Percentiles rank a stretch among this genome's conserved stretches.
phyloP scores from a whole-genome alignment of 345 rosid species.

The Rhizophora mangle region DNA sequence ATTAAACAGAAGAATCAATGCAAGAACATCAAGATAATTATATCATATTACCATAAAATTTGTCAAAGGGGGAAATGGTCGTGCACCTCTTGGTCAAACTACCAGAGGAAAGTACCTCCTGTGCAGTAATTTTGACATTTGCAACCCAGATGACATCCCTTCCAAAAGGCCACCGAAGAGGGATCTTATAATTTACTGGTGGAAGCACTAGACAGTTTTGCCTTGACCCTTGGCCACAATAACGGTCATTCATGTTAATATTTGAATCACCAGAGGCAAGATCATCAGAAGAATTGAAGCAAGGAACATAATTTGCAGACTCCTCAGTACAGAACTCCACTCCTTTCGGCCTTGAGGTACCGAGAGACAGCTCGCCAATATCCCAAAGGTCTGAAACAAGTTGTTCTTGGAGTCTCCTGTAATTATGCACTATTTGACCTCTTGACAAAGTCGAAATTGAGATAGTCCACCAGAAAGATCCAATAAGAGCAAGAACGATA shows the following conservation, averaged over 20 bases:
- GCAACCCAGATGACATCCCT: slow-evolving; percentile 87
- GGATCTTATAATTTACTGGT: slow-evolving; percentile 70
- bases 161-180: slow-evolving; percentile 97
- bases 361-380: slow-evolving; percentile 83
- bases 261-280: slow-evolving; percentile 49
- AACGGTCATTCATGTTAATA: slow-evolving; percentile 59
- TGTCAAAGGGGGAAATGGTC: neutral
- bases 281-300: slow-evolving; percentile 71
- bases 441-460: slow-evolving; percentile 69
- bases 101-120: slow-evolving; percentile 93
- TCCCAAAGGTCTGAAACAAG: slow-evolving; percentile 85
- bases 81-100: slow-evolving; percentile 87
- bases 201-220: slow-evolving; percentile 70
- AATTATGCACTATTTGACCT: slow-evolving; percentile 69
- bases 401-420: slow-evolving; percentile 83
- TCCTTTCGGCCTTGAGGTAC: slow-evolving; percentile 68
- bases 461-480: slow-evolving; percentile 94
- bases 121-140: slow-evolving; percentile 85
- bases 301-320: slow-evolving; percentile 74
- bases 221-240: slow-evolving; percentile 51
- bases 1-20: slow-evolving; percentile 12
- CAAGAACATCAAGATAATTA: slow-evolving; percentile 2
- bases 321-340: slow-evolving; percentile 68
- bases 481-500: slow-evolving; percentile 58
- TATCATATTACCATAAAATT: neutral